Conservation (phyloP, 2,329 filamentous ascomycete species). For the Cyclaneusma minus region DNA sequence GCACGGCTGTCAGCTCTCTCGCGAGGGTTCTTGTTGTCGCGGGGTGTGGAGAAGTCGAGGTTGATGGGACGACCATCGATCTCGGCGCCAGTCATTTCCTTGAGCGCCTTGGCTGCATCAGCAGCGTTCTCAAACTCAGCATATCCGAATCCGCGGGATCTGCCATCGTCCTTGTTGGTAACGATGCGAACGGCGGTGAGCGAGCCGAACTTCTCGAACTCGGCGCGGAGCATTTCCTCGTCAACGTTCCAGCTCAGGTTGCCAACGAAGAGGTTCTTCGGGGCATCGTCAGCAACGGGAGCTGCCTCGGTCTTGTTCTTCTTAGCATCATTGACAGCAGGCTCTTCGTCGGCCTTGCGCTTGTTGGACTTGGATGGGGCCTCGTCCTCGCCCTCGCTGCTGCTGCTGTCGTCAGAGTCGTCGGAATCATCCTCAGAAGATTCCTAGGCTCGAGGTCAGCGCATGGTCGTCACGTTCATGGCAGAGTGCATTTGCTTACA, state of each 20-base stretch:
- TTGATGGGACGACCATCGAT: conserved; percentile 54
- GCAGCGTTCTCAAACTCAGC: conserved; percentile 49
- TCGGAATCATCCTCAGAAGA: conserved; percentile 10
- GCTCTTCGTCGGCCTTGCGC: conserved; percentile 38
- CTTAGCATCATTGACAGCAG: conserved; percentile 26
- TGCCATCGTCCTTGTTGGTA: conserved; percentile 48
- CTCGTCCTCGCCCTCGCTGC: conserved; percentile 18
- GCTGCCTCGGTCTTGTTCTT: conserved; percentile 33
- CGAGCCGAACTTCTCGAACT: conserved; percentile 55
- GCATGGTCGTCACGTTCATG: neutral
- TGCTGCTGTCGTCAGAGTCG: conserved; percentile 13
- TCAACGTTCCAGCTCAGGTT: conserved; percentile 64
- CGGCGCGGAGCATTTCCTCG: conserved; percentile 53
- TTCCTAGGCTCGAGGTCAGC: conserved; percentile 7
- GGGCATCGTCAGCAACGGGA: conserved; percentile 20
- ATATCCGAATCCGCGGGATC: conserved; percentile 61
- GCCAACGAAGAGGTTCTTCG: conserved; percentile 54
- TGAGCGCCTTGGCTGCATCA: conserved; percentile 46
- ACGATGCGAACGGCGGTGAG: conserved; percentile 49
- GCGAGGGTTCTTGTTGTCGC: conserved; percentile 30
- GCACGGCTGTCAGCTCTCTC: conserved; percentile 34
- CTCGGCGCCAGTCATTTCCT: conserved; percentile 46
- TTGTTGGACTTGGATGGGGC: conserved; percentile 40
- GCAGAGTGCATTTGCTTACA: conserved; percentile 10
- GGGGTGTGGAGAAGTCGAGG: conserved; percentile 53